Evolutionary conservation across 2,329 filamentous ascomycete genomes (phyloP).

Genomic region (Fusarium sp.): DNA sequence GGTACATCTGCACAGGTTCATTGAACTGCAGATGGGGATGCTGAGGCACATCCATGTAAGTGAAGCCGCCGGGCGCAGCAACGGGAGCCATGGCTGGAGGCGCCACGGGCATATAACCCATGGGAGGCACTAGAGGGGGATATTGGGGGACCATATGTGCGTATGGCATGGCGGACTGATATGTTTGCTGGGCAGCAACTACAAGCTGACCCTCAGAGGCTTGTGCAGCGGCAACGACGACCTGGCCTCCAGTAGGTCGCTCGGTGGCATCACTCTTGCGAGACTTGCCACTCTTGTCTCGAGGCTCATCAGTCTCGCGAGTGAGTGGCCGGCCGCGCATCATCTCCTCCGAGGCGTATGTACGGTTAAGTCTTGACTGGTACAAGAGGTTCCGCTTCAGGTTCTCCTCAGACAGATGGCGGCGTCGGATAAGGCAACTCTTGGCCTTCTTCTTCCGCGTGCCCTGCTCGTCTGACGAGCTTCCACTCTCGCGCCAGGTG

Average conservation of each 20-base stretch:
- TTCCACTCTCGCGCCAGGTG: constrained; percentile 2
- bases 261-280: constrained; percentile 11
- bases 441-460: not conserved
- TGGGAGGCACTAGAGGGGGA: not conserved
- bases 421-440: not conserved
- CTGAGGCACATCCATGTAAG: not conserved
- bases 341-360: constrained; percentile 1
- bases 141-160: not conserved
- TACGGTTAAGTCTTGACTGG: not conserved
- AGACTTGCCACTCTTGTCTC: not conserved
- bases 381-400: constrained; percentile 15
- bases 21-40: not conserved
- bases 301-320: not conserved
- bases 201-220: not conserved
- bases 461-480: constrained; percentile 5
- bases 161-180: not conserved
- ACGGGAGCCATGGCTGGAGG: not conserved
- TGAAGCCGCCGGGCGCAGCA: not conserved
- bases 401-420: constrained; percentile 17
- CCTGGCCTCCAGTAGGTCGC: not conserved
- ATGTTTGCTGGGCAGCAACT: not conserved
- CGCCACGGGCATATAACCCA: constrained; percentile 4
- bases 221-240: not conserved
- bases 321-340: not conserved
- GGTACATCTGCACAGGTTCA: not conserved